Base-by-base conservation (phyloP, 2,329 filamentous ascomycete genomes). In the Pezicula carpinea region DNA sequence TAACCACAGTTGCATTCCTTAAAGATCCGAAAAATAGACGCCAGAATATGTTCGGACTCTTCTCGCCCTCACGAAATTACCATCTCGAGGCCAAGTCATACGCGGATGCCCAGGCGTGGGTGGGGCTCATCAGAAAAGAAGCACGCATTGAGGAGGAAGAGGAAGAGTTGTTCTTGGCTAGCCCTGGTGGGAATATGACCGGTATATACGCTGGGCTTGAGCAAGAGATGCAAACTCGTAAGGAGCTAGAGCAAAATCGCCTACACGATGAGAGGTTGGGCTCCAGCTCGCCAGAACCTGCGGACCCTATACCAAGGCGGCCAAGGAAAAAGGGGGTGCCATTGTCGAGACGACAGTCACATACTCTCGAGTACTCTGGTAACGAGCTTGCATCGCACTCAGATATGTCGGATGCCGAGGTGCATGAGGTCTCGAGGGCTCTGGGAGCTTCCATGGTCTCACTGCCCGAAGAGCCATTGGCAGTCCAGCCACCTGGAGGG, bases 61-160 rank as follows among this genome's bases (percentile, higher is more conserved):
- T 96, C 68, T 92, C 90, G 0, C 87, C 91, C 0, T 86, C 90
- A 14, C 85, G 86, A 55, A 97, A 96, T 69, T 96, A 86, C 68
- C 90, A 96, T 61, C 82, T 99, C 50, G 87, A 95, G 66, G 90
- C 89, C 1, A 65, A 74, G 26, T 85, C 79, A 4, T 78, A 82
- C 43, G 73, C 80, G 49, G 91, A 96, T 52, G 88, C 89, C 5
- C 79, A 87, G 52, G 83, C 87, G 61, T 99, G 93, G 93, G 87
- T 96, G 15, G 76, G 87, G 21, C 69, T 87, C 43, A 91, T 97
- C 59, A 80, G 90, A 40, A 73, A 74, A 47, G 84, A 93, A 59
- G 88, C 90, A 15, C 82, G 87, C 47, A 88, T 95, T 50, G 89
- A 95, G 54, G 87, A 93, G 61, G 88, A 93, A 42, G 90, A 96